Conservation (phyloP, 371 early-diverging fungal species). For the Lichtheimia ramosa region DNA sequence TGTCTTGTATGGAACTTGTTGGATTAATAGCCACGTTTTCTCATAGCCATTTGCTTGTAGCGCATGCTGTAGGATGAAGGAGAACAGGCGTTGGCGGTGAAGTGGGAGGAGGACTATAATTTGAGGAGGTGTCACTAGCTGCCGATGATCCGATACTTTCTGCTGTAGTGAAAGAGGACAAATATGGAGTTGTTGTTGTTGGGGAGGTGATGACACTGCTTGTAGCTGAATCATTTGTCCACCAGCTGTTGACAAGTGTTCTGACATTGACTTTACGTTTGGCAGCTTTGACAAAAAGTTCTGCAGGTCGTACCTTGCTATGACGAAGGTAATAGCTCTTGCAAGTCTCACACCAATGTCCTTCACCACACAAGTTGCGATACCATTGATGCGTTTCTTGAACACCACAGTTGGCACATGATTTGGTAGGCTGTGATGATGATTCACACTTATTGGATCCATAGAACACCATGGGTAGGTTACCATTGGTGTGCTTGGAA, state of each 20-base stretch:
- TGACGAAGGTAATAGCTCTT: constrained; percentile 46
- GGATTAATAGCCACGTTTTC: too few relatives aligned
- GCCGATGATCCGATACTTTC: too few relatives aligned
- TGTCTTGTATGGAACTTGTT: too few relatives aligned
- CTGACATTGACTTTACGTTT: constrained; percentile 43
- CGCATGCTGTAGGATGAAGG: too few relatives aligned
- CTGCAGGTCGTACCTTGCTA: constrained; percentile 35
- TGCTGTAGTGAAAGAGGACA: too few relatives aligned
- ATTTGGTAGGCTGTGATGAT: constrained; percentile 19
- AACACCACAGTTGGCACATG: constrained; percentile 43
- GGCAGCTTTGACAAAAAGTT: constrained; percentile 44
- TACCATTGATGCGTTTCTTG: constrained; percentile 52
- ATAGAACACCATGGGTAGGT: background rate
- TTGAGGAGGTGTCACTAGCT: too few relatives aligned
- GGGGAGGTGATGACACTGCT: too few relatives aligned
- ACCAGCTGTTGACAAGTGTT: constrained; percentile 29
- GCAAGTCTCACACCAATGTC: constrained; percentile 52
- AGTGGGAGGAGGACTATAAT: too few relatives aligned
- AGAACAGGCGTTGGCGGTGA: too few relatives aligned
- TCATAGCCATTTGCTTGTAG: too few relatives aligned
- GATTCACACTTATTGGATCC: constrained; percentile 3
- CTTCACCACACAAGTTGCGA: constrained; percentile 39
- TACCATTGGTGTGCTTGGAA: background rate
- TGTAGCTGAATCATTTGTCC: too few relatives aligned
- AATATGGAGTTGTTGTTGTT: too few relatives aligned